Base-by-base conservation (phyloP, 495 filamentous ascomycete genomes). In the Penicillium ucsense region DNA sequence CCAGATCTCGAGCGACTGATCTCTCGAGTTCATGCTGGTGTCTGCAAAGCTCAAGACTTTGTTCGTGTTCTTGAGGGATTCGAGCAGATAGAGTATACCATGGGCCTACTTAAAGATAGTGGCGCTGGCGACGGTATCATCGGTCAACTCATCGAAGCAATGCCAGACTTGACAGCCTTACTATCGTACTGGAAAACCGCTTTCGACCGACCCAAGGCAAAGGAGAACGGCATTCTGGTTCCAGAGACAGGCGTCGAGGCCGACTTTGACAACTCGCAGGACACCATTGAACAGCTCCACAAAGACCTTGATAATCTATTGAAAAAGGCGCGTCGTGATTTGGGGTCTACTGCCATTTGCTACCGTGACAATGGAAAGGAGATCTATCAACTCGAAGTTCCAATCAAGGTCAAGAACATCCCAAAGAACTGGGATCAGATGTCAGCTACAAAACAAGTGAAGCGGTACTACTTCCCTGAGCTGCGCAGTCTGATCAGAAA, bases 341-440 rank as follows among this genome's bases (percentile, higher is more conserved):
- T 95, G 6, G 73, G 73, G 0, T 83, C 77, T 6, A 75, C 63
- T 33, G 81, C 86, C 2, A 83, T 97, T 53, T 81, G 78, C 49
- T 99, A 85, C 68, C 81, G 81, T 30, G 87, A 97, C 60, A 86
- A 89, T 33, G 94, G 94, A 29, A 99, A 97, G 64, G 94, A 99
- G 58, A 86, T 96, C 41, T 99, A 95, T 61, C 89, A 96, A 63
- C 78, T 99, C 3, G 94, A 99, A 62, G 85, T 87, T 0, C 94
- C 94, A 0, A 80, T 85, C 54, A 84, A 88, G 38, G 75, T 89
- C 60, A 94, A 90, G 61, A 70, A 70, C 31, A 77, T 99, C 5
- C 92, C 94, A 0, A 83, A 85, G 54, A 70, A 67, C 52, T 99
- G 94, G 94, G 81, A 87, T 55, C 92, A 96, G 64, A 96, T 95